Percentiles rank a stretch among this genome's conserved stretches.
phyloP scores from a whole-genome alignment of 306 rosid species.

The Comarum palustre region DNA sequence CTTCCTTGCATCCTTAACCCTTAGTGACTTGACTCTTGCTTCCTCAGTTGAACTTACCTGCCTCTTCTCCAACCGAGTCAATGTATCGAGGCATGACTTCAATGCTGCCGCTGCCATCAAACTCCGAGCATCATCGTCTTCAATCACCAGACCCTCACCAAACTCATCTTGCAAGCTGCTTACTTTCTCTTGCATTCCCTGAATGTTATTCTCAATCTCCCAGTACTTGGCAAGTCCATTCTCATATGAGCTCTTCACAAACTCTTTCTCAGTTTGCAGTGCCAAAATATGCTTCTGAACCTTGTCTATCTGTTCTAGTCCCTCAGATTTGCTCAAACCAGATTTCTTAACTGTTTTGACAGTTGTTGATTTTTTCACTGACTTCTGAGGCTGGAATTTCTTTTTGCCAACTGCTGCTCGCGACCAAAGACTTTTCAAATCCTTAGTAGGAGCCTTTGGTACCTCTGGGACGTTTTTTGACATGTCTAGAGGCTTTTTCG shows the following conservation, averaged over 20 bases:
- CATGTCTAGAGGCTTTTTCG: slow-evolving; percentile 41
- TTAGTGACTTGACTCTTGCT: slow-evolving; percentile 50
- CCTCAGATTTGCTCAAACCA: slow-evolving; percentile 72
- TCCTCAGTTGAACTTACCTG: slow-evolving; percentile 61
- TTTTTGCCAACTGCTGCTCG: slow-evolving; percentile 47
- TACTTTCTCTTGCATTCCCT: slow-evolving; percentile 66
- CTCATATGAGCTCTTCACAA: slow-evolving; percentile 74
- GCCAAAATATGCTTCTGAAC: slow-evolving; percentile 75
- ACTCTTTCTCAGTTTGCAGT: slow-evolving; percentile 89
- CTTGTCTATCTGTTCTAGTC: slow-evolving; percentile 63
- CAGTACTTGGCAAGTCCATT: slow-evolving; percentile 52
- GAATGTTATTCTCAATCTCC: slow-evolving; percentile 71
- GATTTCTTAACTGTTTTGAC: slow-evolving; percentile 45
- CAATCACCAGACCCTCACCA: slow-evolving; percentile 74
- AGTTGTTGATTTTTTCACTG: slow-evolving; percentile 10
- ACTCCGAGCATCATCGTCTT: slow-evolving; percentile 76
- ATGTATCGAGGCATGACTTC: slow-evolving; percentile 68
- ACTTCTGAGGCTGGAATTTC: slow-evolving; percentile 41
- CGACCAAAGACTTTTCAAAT: slow-evolving; percentile 43
- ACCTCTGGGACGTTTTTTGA: slow-evolving; percentile 50
- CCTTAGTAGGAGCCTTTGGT: slow-evolving; percentile 60
- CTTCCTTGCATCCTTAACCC: slow-evolving; percentile 50
- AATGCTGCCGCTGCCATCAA: slow-evolving; percentile 88
- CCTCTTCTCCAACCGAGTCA: slow-evolving; percentile 53
- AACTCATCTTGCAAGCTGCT: slow-evolving; percentile 73